Evolutionary conservation across 148 eudicot species (phyloP), one percentile per base, ranked within the genome.

Genomic region (Fallopia convolvulus): DNA sequence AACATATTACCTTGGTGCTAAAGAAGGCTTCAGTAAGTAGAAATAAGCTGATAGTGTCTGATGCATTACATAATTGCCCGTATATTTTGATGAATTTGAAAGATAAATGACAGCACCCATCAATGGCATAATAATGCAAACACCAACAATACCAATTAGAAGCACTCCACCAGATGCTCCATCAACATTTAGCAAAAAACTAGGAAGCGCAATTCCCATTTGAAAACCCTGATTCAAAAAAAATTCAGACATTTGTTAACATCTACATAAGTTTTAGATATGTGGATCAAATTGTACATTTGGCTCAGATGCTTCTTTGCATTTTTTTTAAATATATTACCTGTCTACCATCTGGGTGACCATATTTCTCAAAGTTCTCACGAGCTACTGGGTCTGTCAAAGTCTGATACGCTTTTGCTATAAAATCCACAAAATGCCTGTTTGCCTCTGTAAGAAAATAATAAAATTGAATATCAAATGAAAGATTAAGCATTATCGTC

Each of bases 341-440:
- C 94, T 95, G 97, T 77, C 97, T 89, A 73, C 99, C 99, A 89
- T 95, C 97, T 23, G 99, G 99, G 84, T 95, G 99, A 78, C 99
- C 99, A 82, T 95, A 95, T 84, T 95, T 95, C 82, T 91, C 99
- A 83, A 74, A 94, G 82, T 94, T 94, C 80, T 94, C 99, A 71
- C 97, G 90, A 49, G 99, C 88, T 75, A 91, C 73, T 39, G 99
- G 97, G 86, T 95, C 97, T 6, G 97, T 92, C 79, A 95, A 85
- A 76, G 99, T 97, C 80, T 95, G 97, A 80, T 95, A 92, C 44
- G 99, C 99, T 83, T 95, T 95, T 47, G 99, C 84, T 78, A 95
- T 91, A 76, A 36, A 89, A 79, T 95, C 99, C 80, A 95, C 93
- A 83, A 95, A 95, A 77, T 89, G 92, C 77, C 78, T 86, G 83